Evolutionary conservation across 345 rosid genomes (phyloP), one percentile per base, ranked within the genome.

Genomic region (Rhodomyrtus tomentosa): DNA sequence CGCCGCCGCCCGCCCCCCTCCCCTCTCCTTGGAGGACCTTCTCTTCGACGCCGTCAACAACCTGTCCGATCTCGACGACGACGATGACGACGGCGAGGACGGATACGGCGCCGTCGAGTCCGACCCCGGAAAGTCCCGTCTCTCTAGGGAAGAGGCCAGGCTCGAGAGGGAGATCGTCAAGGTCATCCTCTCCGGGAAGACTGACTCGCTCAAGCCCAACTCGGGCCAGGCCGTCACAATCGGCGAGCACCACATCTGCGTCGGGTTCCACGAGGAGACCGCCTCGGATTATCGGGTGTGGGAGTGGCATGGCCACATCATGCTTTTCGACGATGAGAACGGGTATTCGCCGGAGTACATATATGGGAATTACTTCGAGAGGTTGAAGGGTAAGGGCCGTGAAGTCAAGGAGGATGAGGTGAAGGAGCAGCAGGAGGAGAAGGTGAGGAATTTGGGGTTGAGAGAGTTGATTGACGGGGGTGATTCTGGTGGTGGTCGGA

Each of bases 301-400:
- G 99, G 99, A 97, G 91, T 97, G 99, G 99, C 99, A 97, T 52
- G 99, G 99, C 0, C 99, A 97, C 85, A 95, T 97, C 49, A 92
- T 97, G 99, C 81, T 95, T 86, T 95, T 95, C 80, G 99, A 96
- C 42, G 99, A 96, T 81, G 98, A 94, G 84, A 88, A 93, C 68
- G 99, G 98, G 52, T 96, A 92, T 25, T 88, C 90, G 1, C 98
- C 99, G 2, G 99, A 96, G 93, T 97, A 96, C 86, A 95, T 97
- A 16, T 97, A 97, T 55, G 99, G 99, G 58, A 95, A 97, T 88
- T 95, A 97, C 90, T 97, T 97, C 72, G 99, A 95, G 94, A 93
- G 96, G 88, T 89, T 95, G 93, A 93, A 87, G 82, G 83, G 50
- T 8, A 87, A 62, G 55, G 87, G 81, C 82, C 85, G 73, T 50